Conservation (phyloP, 148 eudicot species). For the Heliamphora exappendiculata region DNA sequence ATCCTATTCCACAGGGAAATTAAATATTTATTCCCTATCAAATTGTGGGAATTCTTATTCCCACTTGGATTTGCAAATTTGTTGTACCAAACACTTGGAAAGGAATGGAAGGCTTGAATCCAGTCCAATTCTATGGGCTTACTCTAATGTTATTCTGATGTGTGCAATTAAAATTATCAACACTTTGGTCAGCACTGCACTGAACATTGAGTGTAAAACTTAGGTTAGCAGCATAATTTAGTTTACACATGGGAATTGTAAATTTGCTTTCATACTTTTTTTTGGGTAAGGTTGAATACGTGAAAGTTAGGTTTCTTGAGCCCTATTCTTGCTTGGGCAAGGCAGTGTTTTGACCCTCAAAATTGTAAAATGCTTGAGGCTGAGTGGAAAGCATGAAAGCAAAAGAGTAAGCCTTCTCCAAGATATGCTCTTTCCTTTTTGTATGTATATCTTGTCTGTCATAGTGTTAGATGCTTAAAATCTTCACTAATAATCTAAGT, state of each 20-base stretch:
- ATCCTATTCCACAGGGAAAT: too few relatives aligned
- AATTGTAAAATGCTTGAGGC: neutral
- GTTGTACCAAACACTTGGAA: too few relatives aligned
- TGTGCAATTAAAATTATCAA: neutral
- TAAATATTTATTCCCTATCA: too few relatives aligned
- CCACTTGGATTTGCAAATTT: too few relatives aligned
- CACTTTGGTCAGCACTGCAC: neutral
- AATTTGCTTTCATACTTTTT: neutral
- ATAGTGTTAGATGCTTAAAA: neutral
- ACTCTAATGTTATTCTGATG: neutral
- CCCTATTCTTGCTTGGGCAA: neutral
- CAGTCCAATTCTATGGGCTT: too few relatives aligned
- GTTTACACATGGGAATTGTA: neutral
- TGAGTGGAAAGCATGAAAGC: neutral
- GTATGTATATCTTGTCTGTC: neutral
- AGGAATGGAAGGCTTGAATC: too few relatives aligned
- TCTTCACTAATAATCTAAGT: neutral
- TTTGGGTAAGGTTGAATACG: neutral
- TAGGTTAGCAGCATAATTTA: neutral
- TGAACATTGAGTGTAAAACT: too few relatives aligned
- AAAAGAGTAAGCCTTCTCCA: neutral
- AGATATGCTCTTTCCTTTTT: neutral
- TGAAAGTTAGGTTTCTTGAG: neutral
- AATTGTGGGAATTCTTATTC: too few relatives aligned
- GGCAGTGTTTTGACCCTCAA: neutral